Conservation (phyloP, 371 early-diverging fungal species). For the Chytridium lagenaria region DNA sequence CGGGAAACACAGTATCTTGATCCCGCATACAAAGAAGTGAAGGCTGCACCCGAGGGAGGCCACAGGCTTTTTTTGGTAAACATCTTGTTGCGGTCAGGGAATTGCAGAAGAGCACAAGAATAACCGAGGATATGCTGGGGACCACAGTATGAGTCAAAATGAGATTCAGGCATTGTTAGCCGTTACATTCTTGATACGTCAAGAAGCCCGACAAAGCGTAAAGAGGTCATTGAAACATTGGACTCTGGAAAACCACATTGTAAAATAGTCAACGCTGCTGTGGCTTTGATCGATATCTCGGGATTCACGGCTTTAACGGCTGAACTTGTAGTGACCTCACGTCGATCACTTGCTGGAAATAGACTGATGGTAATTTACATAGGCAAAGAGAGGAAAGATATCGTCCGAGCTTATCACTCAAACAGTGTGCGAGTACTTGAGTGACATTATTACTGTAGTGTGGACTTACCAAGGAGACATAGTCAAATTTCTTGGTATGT, state of each 20-base stretch:
- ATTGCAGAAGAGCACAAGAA: too few species aligned
- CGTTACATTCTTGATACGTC: slow-evolving; percentile 2
- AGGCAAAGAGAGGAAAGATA: slow-evolving; percentile 19
- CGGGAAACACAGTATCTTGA: too few species aligned
- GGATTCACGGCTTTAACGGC: slow-evolving; percentile 9
- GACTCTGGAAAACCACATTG: background rate
- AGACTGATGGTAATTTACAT: too few species aligned
- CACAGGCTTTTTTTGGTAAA: too few species aligned
- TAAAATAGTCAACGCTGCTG: background rate
- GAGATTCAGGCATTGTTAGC: slow-evolving; percentile 14
- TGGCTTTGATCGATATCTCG: slow-evolving; percentile 13
- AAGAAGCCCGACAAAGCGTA: background rate
- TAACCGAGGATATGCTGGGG: too few species aligned
- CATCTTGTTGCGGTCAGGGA: too few species aligned
- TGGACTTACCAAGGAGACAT: slow-evolving; percentile 34
- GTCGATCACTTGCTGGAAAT: too few species aligned
- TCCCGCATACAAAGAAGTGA: too few species aligned
- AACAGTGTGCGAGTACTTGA: slow-evolving; percentile 15
- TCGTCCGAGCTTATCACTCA: slow-evolving; percentile 14
- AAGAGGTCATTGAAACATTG: background rate
- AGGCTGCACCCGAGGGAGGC: too few species aligned
- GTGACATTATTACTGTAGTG: slow-evolving; percentile 33
- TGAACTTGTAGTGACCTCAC: background rate
- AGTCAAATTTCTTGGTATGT: slow-evolving; percentile 32
- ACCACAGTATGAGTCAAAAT: background rate